These are phyloP conservation scores for Apiospora rasikravindrae DNA, from an alignment of 2,329 filamentous ascomycete species.

Conservation along the genomic window DNA sequence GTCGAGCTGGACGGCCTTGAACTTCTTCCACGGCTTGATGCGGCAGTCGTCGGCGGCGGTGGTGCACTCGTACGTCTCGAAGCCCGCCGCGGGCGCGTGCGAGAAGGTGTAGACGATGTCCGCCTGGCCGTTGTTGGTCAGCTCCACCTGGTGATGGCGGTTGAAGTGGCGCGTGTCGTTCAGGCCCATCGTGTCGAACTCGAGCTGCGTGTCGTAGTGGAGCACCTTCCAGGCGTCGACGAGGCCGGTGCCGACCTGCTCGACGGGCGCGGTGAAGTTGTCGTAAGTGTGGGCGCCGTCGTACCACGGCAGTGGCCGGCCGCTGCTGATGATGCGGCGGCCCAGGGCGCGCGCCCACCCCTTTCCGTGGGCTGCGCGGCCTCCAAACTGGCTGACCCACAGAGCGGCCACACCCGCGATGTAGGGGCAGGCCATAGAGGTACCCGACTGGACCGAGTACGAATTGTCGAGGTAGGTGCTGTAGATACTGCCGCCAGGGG, in stretches of 20 bases:
- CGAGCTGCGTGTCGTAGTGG: conserved; percentile 42
- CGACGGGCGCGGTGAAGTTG: conserved; percentile 39
- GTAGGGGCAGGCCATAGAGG: conserved; percentile 55
- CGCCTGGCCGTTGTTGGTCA: conserved; percentile 44
- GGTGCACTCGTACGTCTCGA: conserved; percentile 37
- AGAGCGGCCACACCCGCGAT: conserved; percentile 49
- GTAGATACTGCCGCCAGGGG: conserved; percentile 51
- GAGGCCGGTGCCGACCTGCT: conserved; percentile 47
- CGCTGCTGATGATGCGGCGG: conserved; percentile 41
- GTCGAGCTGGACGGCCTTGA: conserved; percentile 28
- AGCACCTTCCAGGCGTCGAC: conserved; percentile 49
- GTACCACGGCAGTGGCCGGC: conserved; percentile 32
- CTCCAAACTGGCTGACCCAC: conserved; percentile 40
- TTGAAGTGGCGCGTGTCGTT: conserved; percentile 50
- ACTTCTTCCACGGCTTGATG: conserved; percentile 31
- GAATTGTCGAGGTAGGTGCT: conserved; percentile 47
- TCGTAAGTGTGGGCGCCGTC: conserved; percentile 31
- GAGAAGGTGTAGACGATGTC: conserved; percentile 40
- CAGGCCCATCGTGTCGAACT: conserved; percentile 46
- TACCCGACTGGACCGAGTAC: conserved; percentile 49
- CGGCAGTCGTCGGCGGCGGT: conserved; percentile 25
- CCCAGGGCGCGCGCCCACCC: conserved; percentile 36
- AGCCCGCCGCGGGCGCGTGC: conserved; percentile 40
- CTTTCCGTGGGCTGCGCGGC: conserved; percentile 38
- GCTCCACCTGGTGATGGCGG: conserved; percentile 29